Base-by-base conservation (phyloP, 495 filamentous ascomycete genomes). In the Massariosphaeria phaeospora region DNA sequence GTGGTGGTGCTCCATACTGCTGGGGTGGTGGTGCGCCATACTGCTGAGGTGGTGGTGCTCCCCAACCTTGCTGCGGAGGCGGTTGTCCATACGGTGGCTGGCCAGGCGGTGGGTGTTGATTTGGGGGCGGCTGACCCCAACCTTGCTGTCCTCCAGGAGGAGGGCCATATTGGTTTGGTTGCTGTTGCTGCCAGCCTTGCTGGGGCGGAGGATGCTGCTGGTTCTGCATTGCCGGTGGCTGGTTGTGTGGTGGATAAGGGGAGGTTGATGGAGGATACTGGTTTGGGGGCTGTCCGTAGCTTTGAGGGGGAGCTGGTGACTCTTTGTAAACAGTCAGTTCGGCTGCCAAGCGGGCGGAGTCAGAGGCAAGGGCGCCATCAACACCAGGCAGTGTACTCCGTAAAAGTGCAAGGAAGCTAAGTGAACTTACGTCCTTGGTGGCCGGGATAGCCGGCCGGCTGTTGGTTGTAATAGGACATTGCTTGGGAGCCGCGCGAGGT, bases 191-290 rank as follows among this genome's bases (percentile, higher is more conserved):
- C 27, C 30, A 41, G 21, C 31, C 25, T 12, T 57, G 38, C 12
- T 46, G 23, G 34, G 34, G 34, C 41, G 66, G 52, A 1, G 49
- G 53, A 20, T 62, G 52, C 48, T 55, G 48, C 51, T 55, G 48
- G 52, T 61, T 41, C 31, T 63, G 67, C 10, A 56, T 52, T 9
- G 62, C 64, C 13, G 59, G 60, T 11, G 36, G 29, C 29, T 57
- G 59, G n/a, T 41, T 43, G 36, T 63, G 53, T 3, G 51, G 51
- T 12, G 55, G 53, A 40, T 44, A 33, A 21, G 55, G 45, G 3
- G 46, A 52, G 6, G 36, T 24, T 49, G 44, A 27, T 15, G 43
- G 43, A 13, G 43, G 43, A n/a, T 52, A 38, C 40, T 49, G 38
- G 24, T 27, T 27, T 20, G 40, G 40, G 13, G 43, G 25, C 23